Percentiles rank a stretch among this genome's conserved stretches.
phyloP scores from a whole-genome alignment of 345 rosid species.

The Murraya koenigii region DNA sequence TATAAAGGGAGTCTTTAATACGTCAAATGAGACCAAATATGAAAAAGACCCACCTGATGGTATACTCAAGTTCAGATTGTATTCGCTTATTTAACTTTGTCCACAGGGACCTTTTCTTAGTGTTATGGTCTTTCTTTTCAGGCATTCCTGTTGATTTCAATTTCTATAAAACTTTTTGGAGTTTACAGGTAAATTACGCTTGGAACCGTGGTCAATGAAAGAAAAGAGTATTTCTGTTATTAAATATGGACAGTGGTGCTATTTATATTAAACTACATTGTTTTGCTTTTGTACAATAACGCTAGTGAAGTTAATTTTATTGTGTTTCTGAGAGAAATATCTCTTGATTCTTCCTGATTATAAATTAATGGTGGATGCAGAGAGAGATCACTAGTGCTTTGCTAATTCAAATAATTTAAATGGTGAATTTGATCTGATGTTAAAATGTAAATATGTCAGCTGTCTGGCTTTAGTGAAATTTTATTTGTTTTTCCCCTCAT shows the following conservation, averaged over 20 bases:
- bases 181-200: conserved; percentile 70
- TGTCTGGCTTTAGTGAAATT: conserved; percentile 8
- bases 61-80: conserved; percentile 23
- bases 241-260: neutral
- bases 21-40: conserved; percentile 91
- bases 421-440: conserved; percentile 1
- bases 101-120: neutral
- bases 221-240: neutral
- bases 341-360: neutral
- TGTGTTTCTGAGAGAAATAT: neutral
- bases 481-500: neutral
- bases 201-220: neutral
- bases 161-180: conserved; percentile 95
- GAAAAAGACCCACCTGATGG: conserved; percentile 92
- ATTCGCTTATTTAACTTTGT: conserved; percentile 1
- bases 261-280: neutral
- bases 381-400: neutral
- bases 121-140: conserved; percentile 28
- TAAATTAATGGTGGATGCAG: neutral
- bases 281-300: neutral
- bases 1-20: conserved; percentile 94
- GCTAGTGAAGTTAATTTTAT: neutral
- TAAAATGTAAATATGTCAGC: neutral
- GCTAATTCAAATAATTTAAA: neutral
- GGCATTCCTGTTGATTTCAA: conserved; percentile 90